These are phyloP conservation scores for Tolypocladium tundrense DNA, from an alignment of 2,329 filamentous ascomycete genomes.

Conservation along the genomic window DNA sequence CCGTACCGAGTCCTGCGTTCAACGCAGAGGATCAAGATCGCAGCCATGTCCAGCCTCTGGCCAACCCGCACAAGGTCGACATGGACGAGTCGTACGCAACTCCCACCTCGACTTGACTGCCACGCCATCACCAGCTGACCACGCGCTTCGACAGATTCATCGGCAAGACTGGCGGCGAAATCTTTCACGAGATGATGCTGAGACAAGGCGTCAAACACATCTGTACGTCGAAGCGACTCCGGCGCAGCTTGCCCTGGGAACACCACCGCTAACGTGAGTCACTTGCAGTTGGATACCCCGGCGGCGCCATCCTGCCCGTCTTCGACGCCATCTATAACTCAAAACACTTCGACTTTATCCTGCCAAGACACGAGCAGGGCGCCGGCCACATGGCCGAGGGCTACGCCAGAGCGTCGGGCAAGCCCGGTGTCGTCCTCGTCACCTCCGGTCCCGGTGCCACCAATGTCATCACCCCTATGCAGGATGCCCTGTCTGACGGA, in stretches of 20 bases:
- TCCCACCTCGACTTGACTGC: background rate
- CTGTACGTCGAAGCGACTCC: conserved; percentile 49
- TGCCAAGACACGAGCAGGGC: conserved; percentile 93
- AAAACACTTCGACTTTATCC: conserved; percentile 88
- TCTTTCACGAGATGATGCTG: conserved; percentile 99
- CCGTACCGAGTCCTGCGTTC: conserved; percentile 53
- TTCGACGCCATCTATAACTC: conserved; percentile 99
- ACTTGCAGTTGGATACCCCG: conserved; percentile 68
- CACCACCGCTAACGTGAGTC: conserved; percentile 12
- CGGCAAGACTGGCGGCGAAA: conserved; percentile 89
- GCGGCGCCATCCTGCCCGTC: conserved; percentile 91
- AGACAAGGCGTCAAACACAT: conserved; percentile 86
- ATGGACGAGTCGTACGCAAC: conserved; percentile 74
- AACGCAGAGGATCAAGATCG: conserved; percentile 35
- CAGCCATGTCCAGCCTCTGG: conserved; percentile 60
- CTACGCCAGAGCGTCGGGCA: conserved; percentile 86
- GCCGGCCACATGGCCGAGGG: conserved; percentile 98
- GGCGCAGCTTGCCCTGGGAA: background rate
- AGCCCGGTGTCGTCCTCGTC: conserved; percentile 90
- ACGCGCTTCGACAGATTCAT: conserved; percentile 54
- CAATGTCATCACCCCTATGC: conserved; percentile 93
- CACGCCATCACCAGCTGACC: background rate
- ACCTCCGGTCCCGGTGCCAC: conserved; percentile 95
- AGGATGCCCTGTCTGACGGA: conserved; percentile 90
- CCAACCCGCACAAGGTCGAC: conserved; percentile 47